A percentile compares a stretch with the other conserved stretches of the same genome.
These are phyloP conservation scores for Plasmopara viticola DNA, from an alignment of 352 stramenopile genomes.

Conservation along the genomic window DNA sequence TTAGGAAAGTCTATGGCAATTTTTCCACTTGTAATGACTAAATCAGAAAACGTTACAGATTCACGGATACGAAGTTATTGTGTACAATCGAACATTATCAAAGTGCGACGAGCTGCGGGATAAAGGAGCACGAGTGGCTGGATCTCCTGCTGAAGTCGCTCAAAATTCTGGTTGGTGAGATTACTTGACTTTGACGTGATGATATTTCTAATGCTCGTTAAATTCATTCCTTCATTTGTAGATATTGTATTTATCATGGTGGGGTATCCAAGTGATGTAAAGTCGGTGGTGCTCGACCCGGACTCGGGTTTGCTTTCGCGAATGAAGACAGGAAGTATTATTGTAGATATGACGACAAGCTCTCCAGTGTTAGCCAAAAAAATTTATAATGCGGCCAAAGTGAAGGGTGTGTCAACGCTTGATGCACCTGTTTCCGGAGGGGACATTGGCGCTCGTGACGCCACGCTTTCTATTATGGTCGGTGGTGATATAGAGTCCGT, in stretches of 20 bases:
- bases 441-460: conserved; percentile 84
- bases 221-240: conserved; percentile 12
- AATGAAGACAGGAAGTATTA: conserved; percentile 74
- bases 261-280: conserved; percentile 80
- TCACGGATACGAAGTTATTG: conserved; percentile 77
- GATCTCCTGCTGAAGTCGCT: conserved; percentile 74
- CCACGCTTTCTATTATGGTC: conserved; percentile 87
- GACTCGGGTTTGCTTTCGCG: conserved; percentile 56
- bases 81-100: conserved; percentile 78
- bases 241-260: conserved; percentile 90
- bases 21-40: conserved; percentile 1
- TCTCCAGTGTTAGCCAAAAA: conserved; percentile 84
- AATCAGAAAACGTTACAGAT: conserved; percentile 27
- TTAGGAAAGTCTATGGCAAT: not conserved
- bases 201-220: conserved; percentile 1
- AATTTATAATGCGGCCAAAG: conserved; percentile 71
- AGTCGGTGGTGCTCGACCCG: conserved; percentile 63
- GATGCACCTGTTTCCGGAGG: conserved; percentile 84
- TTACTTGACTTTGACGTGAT: not conserved
- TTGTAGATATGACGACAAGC: conserved; percentile 90
- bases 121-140: conserved; percentile 68
- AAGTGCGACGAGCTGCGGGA: conserved; percentile 76
- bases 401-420: conserved; percentile 63
- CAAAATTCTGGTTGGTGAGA: conserved; percentile 47
- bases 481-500: conserved; percentile 80